phyloP scores from a whole-genome alignment of 1,284 basidiomycete species.

The Tilletia indica region DNA sequence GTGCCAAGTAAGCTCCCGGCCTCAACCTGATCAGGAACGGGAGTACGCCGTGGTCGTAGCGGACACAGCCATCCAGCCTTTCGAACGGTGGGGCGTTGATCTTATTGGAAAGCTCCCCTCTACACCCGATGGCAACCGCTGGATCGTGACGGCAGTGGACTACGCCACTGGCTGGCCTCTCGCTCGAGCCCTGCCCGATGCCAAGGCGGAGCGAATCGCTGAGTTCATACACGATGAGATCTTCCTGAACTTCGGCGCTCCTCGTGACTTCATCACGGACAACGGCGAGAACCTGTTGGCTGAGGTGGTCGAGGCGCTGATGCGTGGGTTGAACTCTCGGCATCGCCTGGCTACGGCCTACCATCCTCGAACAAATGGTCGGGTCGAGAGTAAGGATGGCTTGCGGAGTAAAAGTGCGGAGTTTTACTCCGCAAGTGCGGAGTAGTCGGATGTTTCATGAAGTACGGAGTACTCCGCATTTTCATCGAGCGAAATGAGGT shows the following conservation, averaged over 20 bases:
- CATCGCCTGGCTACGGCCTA: no score
- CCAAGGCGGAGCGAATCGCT: slow-evolving; percentile 17
- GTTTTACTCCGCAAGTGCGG: no score
- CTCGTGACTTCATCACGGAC: slow-evolving; percentile 14
- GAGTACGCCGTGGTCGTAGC: slow-evolving; percentile 14
- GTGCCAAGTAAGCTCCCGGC: slow-evolving; percentile 12
- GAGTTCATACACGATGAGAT: slow-evolving; percentile 16
- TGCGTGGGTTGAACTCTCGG: not conserved
- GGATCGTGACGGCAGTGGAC: slow-evolving; percentile 16
- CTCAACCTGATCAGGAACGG: slow-evolving; percentile 14
- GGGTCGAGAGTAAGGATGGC: no score
- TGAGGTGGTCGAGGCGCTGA: not conserved
- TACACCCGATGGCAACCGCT: slow-evolving; percentile 10
- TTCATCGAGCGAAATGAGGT: no score
- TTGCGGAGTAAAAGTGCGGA: no score
- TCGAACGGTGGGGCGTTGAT: slow-evolving; percentile 21
- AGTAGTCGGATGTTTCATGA: no score
- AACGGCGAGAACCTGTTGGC: slow-evolving; percentile 19
- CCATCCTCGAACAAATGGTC: slow-evolving; percentile 25
- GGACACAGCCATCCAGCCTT: slow-evolving; percentile 13
- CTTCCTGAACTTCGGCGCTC: slow-evolving; percentile 16
- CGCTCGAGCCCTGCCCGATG: slow-evolving; percentile 6
- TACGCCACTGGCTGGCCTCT: slow-evolving; percentile 21
- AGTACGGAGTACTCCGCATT: no score
- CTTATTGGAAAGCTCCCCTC: slow-evolving; percentile 8